A percentile compares a stretch with the other conserved stretches of the same genome.
phyloP scores from a whole-genome alignment of 352 stramenopile genomes.

The Phytophthora sojae region DNA sequence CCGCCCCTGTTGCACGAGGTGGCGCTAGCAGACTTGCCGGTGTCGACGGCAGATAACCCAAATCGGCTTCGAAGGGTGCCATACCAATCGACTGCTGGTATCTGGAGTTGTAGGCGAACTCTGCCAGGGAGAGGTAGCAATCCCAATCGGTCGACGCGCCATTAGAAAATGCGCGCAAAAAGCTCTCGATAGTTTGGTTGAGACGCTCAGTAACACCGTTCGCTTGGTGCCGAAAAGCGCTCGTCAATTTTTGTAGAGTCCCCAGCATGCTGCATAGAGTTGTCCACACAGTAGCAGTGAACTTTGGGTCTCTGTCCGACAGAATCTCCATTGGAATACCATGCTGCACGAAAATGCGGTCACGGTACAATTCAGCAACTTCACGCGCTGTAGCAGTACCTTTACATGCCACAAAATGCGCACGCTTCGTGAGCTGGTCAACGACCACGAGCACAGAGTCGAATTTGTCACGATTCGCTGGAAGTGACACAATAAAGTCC shows the following conservation, averaged over 20 bases:
- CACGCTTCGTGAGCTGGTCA: constrained; percentile 9
- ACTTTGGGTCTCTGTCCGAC: constrained; percentile 27
- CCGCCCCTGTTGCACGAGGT: neutral
- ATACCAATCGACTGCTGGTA: constrained; percentile 23
- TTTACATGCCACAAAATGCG: constrained; percentile 12
- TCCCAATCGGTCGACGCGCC: constrained; percentile 21
- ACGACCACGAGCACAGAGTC: constrained; percentile 18
- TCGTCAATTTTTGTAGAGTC: constrained; percentile 16
- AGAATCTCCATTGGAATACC: constrained; percentile 14
- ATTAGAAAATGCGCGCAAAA: constrained; percentile 10
- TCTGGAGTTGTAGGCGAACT: constrained; percentile 23
- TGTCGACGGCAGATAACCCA: constrained; percentile 17
- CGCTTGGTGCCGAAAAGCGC: constrained; percentile 15
- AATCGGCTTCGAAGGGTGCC: constrained; percentile 25
- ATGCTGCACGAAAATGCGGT: constrained; percentile 12
- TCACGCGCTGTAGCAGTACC: neutral
- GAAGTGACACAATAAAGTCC: constrained; percentile 19
- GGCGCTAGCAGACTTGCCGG: neutral
- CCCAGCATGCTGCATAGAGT: constrained; percentile 8
- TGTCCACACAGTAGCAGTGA: constrained; percentile 21
- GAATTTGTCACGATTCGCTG: neutral
- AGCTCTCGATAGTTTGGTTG: constrained; percentile 29
- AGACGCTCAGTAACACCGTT: constrained; percentile 23
- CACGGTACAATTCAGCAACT: constrained; percentile 1
- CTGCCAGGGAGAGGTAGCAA: constrained; percentile 3